phyloP scores from a whole-genome alignment of 495 filamentous ascomycete species.

The Hypoxylon fragiforme region DNA sequence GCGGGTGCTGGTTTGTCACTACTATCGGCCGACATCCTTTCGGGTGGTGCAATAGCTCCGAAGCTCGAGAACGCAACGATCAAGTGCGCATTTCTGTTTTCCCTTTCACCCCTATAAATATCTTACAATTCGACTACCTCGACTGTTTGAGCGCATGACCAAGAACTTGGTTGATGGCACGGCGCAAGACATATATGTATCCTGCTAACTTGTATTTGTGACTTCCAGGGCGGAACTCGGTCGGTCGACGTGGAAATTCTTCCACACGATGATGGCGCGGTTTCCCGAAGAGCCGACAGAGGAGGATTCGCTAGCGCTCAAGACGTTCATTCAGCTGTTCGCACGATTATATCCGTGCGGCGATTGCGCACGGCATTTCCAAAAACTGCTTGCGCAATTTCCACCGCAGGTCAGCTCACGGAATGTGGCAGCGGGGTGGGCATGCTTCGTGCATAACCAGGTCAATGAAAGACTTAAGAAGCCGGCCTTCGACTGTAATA shows the following conservation, averaged over 20 bases:
- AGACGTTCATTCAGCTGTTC: slow-evolving; percentile 86
- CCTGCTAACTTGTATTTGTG: slow-evolving; percentile 16
- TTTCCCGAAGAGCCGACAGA: slow-evolving; percentile 84
- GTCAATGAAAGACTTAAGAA: slow-evolving; percentile 89
- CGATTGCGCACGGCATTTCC: slow-evolving; percentile 93
- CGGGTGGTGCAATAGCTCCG: slow-evolving; percentile 81
- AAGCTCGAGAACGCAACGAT: slow-evolving; percentile 90
- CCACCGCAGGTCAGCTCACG: slow-evolving; percentile 90
- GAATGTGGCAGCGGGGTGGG: slow-evolving; percentile 85
- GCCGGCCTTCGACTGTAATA: slow-evolving; percentile 80
- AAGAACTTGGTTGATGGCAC: too few species aligned
- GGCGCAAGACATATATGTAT: neutral
- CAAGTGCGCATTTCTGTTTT: slow-evolving; percentile 57
- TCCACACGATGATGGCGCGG: slow-evolving; percentile 93
- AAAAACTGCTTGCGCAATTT: slow-evolving; percentile 74
- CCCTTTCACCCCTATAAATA: too few species aligned
- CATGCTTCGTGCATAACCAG: slow-evolving; percentile 90
- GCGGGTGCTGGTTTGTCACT: slow-evolving; percentile 31
- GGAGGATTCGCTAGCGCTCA: slow-evolving; percentile 82
- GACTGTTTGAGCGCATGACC: too few species aligned
- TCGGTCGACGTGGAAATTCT: slow-evolving; percentile 85
- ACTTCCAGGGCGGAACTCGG: slow-evolving; percentile 76
- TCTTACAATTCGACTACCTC: too few species aligned
- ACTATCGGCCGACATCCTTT: slow-evolving; percentile 52
- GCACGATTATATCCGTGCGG: slow-evolving; percentile 92